Base-by-base conservation (phyloP, 2,329 filamentous ascomycete genomes). In the Dothistroma septosporum region DNA sequence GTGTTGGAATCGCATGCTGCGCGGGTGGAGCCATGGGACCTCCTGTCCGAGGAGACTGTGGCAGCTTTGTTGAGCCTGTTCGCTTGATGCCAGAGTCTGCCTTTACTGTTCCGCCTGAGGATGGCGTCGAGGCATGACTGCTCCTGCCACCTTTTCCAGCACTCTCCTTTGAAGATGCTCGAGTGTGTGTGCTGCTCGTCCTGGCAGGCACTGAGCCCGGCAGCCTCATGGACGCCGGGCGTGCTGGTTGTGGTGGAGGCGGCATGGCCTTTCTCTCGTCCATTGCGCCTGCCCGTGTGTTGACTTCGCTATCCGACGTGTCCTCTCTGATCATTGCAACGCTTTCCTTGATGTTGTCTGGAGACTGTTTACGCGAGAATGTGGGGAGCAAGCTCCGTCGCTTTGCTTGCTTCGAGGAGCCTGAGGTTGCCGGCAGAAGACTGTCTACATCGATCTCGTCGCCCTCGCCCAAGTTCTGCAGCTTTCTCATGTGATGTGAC, bases 331-430 rank as follows among this genome's bases (percentile, higher is more conserved):
- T 67, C 41, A 37, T 50, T 16, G 53, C 58, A 33, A 55, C 56
- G n/a, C 56, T 44, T 41, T 65, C 63, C 47, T 63, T 61, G 35
- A 63, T 55, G 12, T 62, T 63, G 12, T 69, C 68, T 19, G 55
- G 60, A 6, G 69, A 67, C 22, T 53, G 41, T 48, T 66, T 69
- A 47, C 68, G 62, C 28, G 65, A 63, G 57, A 70, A 71, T 48
- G 68, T 66, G 47, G 72, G 72, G 21, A 74, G 64, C 52, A 73
- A 60, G 57, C 71, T 74, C 33, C 70, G 60, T 41, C 72, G 63
- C 59, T 73, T 72, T n/a, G 62, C 60, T 58, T 66, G 62, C 49
- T 66, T 69, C 1, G 67, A 60, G 28, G 59, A 32, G n/a, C 44
- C 22, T 35, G 24, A 41, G 46, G 44, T 49, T 19, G 53, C 22